Base-by-base conservation (phyloP, 345 rosid genomes). In the Geranium rotundifolium region DNA sequence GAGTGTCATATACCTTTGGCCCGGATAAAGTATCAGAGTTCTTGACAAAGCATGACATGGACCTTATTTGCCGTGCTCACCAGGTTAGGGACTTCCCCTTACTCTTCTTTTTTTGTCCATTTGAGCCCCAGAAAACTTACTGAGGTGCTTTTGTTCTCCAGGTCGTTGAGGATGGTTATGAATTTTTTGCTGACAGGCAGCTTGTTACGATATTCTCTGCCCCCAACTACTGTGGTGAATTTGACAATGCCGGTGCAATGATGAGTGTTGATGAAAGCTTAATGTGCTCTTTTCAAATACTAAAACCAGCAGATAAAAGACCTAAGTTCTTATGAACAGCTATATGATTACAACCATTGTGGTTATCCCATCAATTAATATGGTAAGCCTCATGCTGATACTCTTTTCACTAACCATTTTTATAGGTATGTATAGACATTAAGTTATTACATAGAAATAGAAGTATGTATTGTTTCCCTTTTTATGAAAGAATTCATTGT, bases 131-230 rank as follows among this genome's bases (percentile, higher is more conserved):
- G 59, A 61, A 49, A 59, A 27, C 64, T 70, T 69, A 69, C 17
- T 19, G 30, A 7, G 18, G 17, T 19, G 34, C 7, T 27, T 59
- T 55, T 16, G 41, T 62, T 59, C 29, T 65, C 23, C 76, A 86
- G 92, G 96, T 89, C 69, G 92, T 89, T 31, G 96, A 89, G 77
- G 96, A 89, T 72, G 96, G 96, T 9, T 89, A 89, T 18, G 96
- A 89, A 70, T 89, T 89, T 80, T 86, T 89, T 50, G 92, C 92
- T 31, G 84, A 89, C 27, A 84, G 90, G 74, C 85, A 81, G 68
- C 87, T 89, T 56, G 93, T 89, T 20, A 84, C 96, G 0, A 81
- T 89, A 34, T 89, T 89, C 78, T 89, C 91, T 16, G 96, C 96
- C 62, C 96, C 96, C 16, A 89, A 89, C 80, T 89, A 89, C 69